These are phyloP conservation scores for Suhomyces pyralidae DNA, from an alignment of 805 yeast genomes.

Conservation along the genomic window DNA sequence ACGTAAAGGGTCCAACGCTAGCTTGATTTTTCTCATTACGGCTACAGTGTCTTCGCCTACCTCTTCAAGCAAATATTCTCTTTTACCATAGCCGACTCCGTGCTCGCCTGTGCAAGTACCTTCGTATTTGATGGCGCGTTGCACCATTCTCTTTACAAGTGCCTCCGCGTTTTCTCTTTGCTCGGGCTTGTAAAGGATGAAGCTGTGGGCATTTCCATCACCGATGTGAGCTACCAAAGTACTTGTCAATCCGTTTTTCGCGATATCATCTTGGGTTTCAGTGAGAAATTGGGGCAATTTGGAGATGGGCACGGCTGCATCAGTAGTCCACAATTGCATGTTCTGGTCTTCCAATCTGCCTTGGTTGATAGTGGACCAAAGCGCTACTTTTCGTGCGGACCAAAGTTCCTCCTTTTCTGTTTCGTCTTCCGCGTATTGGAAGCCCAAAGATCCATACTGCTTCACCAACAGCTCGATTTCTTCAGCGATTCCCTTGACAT, in stretches of 20 bases:
- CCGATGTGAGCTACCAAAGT: slow-evolving; percentile 80
- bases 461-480: slow-evolving; percentile 36
- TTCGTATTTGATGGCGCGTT: slow-evolving; percentile 18
- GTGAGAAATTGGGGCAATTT: slow-evolving; percentile 59
- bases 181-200: slow-evolving; percentile 47
- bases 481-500: slow-evolving; percentile 25
- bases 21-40: slow-evolving; percentile 20
- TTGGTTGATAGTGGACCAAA: slow-evolving; percentile 38
- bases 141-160: slow-evolving; percentile 21
- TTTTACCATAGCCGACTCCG: slow-evolving; percentile 23
- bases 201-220: slow-evolving; percentile 77
- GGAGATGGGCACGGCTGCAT: slow-evolving; percentile 80
- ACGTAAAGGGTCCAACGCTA: slow-evolving; percentile 19
- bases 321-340: slow-evolving; percentile 69
- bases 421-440: slow-evolving; percentile 14
- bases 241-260: slow-evolving; percentile 47
- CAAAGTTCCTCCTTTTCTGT: slow-evolving; percentile 19
- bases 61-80: slow-evolving; percentile 18
- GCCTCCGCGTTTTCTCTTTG: slow-evolving; percentile 15
- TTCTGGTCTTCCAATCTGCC: slow-evolving; percentile 31
- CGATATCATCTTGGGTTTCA: slow-evolving; percentile 59
- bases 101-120: slow-evolving; percentile 26
- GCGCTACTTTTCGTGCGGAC: slow-evolving; percentile 24
- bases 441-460: slow-evolving; percentile 12
- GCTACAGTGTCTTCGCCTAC: slow-evolving; percentile 18